Base-by-base conservation (phyloP, 169 alveolate species). In the Cytauxzoon felis region DNA sequence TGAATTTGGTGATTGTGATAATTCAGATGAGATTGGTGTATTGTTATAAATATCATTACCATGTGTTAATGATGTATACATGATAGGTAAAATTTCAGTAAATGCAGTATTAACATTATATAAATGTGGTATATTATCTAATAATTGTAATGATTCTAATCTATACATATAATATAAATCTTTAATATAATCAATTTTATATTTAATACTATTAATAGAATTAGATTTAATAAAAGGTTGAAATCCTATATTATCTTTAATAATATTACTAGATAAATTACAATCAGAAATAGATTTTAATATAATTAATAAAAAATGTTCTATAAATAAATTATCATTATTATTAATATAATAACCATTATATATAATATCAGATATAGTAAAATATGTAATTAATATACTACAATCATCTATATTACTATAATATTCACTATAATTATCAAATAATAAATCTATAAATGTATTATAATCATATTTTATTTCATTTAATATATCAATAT, bases 381-480 rank as follows among this genome's bases (percentile, higher is more conserved):
- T 51, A 26, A 62, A 43, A 21, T 73, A 70, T 29, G 69, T 56
- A 16, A 58, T 32, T 23, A 73, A 19, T 36, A 32, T 57, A 19
- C 65, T 63, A 24, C 84, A 73, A 54, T 73, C 84, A 29, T 73
- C 72, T 11, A 73, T 54, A 57, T 40, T 26, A 27, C 69, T 79
- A 51, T 43, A 73, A 36, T 58, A 56, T 43, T 34, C 47, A 9
- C 56, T 8, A 26, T 73, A 73, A 54, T 73, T 62, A 33, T 73
- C 84, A 23, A 52, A 56, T 13, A 52, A 24, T 47, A 51, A 48
- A 41, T 63, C 53, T 29, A 65, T 63, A 49, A 73, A 41, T 42
- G 42, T 64, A 41, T 33, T 21, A 13, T 43, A 9, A 4, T 73
- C 84, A 24, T 51, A 58, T 30, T 51, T 53, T 16, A 67, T 30